phyloP scores from a whole-genome alignment of 306 rosid species.

The Rosa rugosa region DNA sequence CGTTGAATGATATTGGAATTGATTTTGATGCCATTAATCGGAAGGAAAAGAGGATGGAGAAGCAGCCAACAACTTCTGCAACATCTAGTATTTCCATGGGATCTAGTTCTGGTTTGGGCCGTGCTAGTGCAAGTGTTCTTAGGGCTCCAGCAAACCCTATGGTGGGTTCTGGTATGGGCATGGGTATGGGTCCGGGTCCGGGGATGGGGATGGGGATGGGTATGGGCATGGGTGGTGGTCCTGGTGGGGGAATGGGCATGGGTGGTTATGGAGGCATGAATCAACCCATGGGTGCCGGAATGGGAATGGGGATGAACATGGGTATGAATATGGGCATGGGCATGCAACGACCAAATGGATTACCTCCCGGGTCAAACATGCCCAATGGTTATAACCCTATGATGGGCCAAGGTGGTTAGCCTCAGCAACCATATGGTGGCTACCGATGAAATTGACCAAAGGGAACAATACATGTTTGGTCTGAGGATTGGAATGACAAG shows the following conservation, averaged over 20 bases:
- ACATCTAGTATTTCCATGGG: slow-evolving; percentile 87
- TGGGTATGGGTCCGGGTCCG: slow-evolving; percentile 43
- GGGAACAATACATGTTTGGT: slow-evolving; percentile 23
- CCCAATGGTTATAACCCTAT: slow-evolving; percentile 64
- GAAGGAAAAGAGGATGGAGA: slow-evolving; percentile 97
- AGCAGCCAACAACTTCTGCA: slow-evolving; percentile 59
- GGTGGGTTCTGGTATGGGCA: slow-evolving; percentile 65
- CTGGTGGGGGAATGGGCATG: slow-evolving; percentile 42
- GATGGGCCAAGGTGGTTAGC: slow-evolving; percentile 77
- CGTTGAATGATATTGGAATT: slow-evolving; percentile 83
- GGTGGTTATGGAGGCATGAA: slow-evolving; percentile 38
- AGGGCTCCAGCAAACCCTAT: slow-evolving; percentile 53
- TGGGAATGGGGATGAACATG: slow-evolving; percentile 33
- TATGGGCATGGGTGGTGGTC: slow-evolving; percentile 40
- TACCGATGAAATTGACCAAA: slow-evolving; percentile 54
- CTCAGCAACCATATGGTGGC: slow-evolving; percentile 76
- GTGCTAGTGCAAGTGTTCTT: slow-evolving; percentile 67
- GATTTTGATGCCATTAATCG: slow-evolving; percentile 93
- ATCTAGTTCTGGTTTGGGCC: slow-evolving; percentile 92
- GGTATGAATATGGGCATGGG: slow-evolving; percentile 68
- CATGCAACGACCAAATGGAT: slow-evolving; percentile 68
- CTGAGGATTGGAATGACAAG: slow-evolving; percentile 27
- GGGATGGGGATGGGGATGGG: slow-evolving; percentile 71
- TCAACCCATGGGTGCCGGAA: slow-evolving; percentile 30
- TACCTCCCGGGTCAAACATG: slow-evolving; percentile 61